A percentile compares a stretch with the other conserved stretches of the same genome.
Conservation (phyloP, 257 asterid species). For the Solanum lycopersicoides region DNA sequence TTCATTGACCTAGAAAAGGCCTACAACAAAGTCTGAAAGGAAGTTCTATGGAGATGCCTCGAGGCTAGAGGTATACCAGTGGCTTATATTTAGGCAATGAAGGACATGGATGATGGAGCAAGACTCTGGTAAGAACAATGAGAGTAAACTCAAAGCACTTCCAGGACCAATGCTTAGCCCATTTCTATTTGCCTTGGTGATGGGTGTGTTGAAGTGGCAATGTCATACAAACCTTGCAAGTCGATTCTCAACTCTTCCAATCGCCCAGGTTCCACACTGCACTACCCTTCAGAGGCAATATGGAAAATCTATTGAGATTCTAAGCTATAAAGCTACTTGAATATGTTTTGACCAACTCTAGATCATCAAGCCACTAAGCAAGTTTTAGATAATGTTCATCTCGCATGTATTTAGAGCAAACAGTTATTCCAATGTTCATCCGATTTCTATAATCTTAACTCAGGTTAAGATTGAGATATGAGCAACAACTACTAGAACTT, state of each 20-base stretch:
- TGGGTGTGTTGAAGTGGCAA: background rate
- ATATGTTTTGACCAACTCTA: background rate
- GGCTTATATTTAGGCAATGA: background rate
- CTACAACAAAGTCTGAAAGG: background rate
- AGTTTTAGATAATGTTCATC: background rate
- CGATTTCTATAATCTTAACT: background rate
- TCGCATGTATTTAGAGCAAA: background rate
- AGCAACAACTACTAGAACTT: background rate
- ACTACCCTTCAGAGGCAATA: background rate
- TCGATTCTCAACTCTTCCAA: background rate
- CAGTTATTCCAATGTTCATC: background rate
- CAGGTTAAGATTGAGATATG: background rate
- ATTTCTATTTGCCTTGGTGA: background rate
- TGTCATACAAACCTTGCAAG: background rate
- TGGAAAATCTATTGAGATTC: background rate
- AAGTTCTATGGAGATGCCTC: background rate
- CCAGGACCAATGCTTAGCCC: background rate
- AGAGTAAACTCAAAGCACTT: background rate
- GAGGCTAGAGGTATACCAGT: background rate
- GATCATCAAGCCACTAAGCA: background rate
- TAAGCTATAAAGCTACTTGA: background rate
- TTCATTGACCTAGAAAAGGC: background rate
- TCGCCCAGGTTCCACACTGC: background rate
- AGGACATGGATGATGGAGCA: background rate
- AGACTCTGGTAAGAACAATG: background rate